phyloP scores from a whole-genome alignment of 2,329 filamentous ascomycete species.

The Tolypocladium paradoxum region DNA sequence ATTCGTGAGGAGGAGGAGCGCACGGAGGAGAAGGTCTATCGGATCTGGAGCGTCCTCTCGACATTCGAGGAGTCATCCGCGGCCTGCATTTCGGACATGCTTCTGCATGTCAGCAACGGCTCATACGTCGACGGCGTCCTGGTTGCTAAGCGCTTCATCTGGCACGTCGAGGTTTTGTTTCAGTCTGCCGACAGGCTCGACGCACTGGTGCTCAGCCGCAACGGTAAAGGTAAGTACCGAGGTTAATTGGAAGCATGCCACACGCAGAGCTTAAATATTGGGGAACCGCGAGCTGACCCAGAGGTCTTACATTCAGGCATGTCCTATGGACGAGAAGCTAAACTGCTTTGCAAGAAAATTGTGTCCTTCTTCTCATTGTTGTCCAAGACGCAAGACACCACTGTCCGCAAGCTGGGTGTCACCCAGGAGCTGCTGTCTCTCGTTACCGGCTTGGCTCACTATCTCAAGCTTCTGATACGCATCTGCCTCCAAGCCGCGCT shows the following conservation, averaged over 20 bases:
- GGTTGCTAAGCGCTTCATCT: constrained; percentile 91
- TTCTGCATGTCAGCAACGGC: constrained; percentile 95
- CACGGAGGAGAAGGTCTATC: constrained; percentile 96
- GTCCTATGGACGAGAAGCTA: constrained; percentile 90
- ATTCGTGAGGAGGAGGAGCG: constrained; percentile 81
- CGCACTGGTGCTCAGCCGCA: constrained; percentile 53
- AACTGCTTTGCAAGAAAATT: constrained; percentile 98
- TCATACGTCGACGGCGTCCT: constrained; percentile 91
- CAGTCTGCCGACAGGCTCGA: constrained; percentile 79
- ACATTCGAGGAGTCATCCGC: constrained; percentile 96
- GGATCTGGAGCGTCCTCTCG: constrained; percentile 95
- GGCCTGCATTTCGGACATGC: constrained; percentile 97
- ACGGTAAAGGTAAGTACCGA: constrained; percentile 58
- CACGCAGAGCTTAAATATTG: neutral
- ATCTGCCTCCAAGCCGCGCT: constrained; percentile 92
- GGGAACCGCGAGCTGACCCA: neutral
- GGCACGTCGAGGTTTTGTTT: constrained; percentile 90
- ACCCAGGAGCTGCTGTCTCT: constrained; percentile 97
- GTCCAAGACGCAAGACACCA: constrained; percentile 87
- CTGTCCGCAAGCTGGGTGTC: constrained; percentile 82
- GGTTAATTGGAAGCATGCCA: neutral
- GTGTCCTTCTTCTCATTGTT: constrained; percentile 94
- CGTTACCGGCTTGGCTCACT: constrained; percentile 92
- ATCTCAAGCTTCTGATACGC: constrained; percentile 91
- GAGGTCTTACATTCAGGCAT: constrained; percentile 44